Percentiles rank a stretch among this genome's conserved stretches.
phyloP scores from a whole-genome alignment of 129 eudicot genomes.

The Artemisia tridentata region DNA sequence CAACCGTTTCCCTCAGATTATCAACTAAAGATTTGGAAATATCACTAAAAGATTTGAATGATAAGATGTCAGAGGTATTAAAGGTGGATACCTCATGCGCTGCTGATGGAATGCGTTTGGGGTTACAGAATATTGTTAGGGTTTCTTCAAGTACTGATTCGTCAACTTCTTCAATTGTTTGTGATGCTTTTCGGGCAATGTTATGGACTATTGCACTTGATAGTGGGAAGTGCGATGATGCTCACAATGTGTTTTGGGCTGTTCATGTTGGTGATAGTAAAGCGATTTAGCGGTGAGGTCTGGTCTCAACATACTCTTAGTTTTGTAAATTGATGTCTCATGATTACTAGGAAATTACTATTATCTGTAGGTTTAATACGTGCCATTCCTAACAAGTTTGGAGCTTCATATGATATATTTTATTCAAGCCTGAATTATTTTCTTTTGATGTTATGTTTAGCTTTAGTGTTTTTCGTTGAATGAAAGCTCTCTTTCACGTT shows the following conservation, averaged over 20 bases:
- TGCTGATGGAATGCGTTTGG: slow-evolving; percentile 54
- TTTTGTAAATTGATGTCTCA: slow-evolving; percentile 5
- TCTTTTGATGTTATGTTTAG: neutral
- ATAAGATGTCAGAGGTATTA: slow-evolving; percentile 43
- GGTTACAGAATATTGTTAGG: slow-evolving; percentile 72
- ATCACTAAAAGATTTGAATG: slow-evolving; percentile 55
- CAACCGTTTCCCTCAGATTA: slow-evolving; percentile 41
- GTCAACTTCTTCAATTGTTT: slow-evolving; percentile 59
- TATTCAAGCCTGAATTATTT: neutral
- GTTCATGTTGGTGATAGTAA: slow-evolving; percentile 38
- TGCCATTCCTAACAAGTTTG: slow-evolving; percentile 17
- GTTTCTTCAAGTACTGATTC: slow-evolving; percentile 66
- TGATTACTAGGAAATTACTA: slow-evolving; percentile 7
- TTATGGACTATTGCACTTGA: slow-evolving; percentile 80
- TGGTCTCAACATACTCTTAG: neutral
- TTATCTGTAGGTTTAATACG: neutral
- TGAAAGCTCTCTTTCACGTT: neutral
- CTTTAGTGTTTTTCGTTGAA: slow-evolving; percentile 1
- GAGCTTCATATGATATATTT: slow-evolving; percentile 12
- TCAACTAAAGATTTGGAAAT: slow-evolving; percentile 52
- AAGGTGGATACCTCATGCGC: slow-evolving; percentile 77
- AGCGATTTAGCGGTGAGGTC: slow-evolving; percentile 35
- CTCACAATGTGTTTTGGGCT: slow-evolving; percentile 50
- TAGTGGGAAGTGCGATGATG: slow-evolving; percentile 59
- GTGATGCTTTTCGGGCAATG: slow-evolving; percentile 79